Base-by-base conservation (phyloP, 345 rosid species). In the Leavenworthia alabamica region DNA sequence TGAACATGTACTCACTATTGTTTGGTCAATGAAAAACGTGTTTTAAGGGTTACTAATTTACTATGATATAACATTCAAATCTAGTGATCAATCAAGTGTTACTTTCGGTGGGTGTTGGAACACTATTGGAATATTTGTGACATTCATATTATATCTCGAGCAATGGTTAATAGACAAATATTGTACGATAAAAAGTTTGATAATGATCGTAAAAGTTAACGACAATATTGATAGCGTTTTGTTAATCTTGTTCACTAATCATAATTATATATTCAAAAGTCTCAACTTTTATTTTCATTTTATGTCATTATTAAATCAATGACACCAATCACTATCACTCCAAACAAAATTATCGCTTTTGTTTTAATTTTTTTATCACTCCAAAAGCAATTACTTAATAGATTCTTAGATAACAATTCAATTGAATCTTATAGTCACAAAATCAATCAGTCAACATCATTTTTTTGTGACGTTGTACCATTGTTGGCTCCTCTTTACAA, bases 81-180 rank as follows among this genome's bases (percentile, higher is more conserved):
- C 16, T 32, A 60, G 51, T 35, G 67, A 51, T 28, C 58, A 55
- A 8, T 70, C 43, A 55, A 70, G 15, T 14, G 37, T 28, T 28
- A 47, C 68, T 55, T 70, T 70, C 58, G 68, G 74, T 47, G 68
- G 37, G 27, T 31, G 45, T 15, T 20, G 29, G 37, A 58, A 7
- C 14, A 55, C 44, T 37, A 22, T 39, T 22, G n/a, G 43, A 55
- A 53, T 55, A 54, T 39, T 54, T 20, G 14, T 33, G 26, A 41
- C 54, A 54, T 37, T 46, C 44, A 46, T 40, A 20, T 46, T 15
- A 27, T 62, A 62, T 26, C 23, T 53, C 44, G 57, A 62, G 54
- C 68, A 62, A 55, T 70, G 58, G 60, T n/a, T 20, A 45, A 28
- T 62, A 46, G 68, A 70, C 74, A 70, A 54, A 47, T 47, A 37